Conservation (phyloP, 2,329 filamentous ascomycete species). For the Mycosphaerella sp. region DNA sequence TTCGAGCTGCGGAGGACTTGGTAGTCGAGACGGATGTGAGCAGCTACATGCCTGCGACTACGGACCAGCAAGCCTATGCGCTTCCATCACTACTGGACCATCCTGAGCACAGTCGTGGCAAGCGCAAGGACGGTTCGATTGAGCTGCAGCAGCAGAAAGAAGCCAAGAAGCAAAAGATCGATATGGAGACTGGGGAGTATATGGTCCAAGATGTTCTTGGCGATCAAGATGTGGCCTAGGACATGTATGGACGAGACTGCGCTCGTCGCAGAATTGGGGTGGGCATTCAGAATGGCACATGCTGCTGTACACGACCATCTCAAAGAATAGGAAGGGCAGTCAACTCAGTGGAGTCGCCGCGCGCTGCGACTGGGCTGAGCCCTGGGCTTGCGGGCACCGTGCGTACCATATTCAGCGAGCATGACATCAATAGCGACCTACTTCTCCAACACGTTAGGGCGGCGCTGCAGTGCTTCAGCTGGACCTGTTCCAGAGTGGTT, state of each 20-base stretch:
- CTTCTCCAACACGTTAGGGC: neutral
- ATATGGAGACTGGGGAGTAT: slow-evolving; percentile 1
- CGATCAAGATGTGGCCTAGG: neutral
- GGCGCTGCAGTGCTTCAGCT: neutral
- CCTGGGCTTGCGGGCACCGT: too few relatives aligned
- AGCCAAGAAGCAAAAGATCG: slow-evolving; percentile 10
- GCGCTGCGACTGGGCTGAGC: too few relatives aligned
- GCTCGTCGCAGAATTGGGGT: too few relatives aligned
- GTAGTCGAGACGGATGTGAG: neutral
- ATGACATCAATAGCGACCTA: neutral
- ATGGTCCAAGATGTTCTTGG: neutral
- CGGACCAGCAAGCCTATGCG: too few relatives aligned
- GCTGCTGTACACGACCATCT: too few relatives aligned
- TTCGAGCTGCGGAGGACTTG: too few relatives aligned
- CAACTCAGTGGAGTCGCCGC: too few relatives aligned
- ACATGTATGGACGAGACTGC: neutral
- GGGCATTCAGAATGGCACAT: too few relatives aligned
- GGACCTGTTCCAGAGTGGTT: neutral
- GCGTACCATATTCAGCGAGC: too few relatives aligned
- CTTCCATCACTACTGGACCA: too few relatives aligned
- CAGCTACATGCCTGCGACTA: neutral
- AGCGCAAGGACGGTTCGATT: slow-evolving; percentile 17
- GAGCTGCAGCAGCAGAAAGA: neutral
- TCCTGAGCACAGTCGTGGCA: neutral
- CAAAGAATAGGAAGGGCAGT: too few relatives aligned